Conservation (phyloP, 2,329 filamentous ascomycete species). For the Scleromitrula shiraiana region DNA sequence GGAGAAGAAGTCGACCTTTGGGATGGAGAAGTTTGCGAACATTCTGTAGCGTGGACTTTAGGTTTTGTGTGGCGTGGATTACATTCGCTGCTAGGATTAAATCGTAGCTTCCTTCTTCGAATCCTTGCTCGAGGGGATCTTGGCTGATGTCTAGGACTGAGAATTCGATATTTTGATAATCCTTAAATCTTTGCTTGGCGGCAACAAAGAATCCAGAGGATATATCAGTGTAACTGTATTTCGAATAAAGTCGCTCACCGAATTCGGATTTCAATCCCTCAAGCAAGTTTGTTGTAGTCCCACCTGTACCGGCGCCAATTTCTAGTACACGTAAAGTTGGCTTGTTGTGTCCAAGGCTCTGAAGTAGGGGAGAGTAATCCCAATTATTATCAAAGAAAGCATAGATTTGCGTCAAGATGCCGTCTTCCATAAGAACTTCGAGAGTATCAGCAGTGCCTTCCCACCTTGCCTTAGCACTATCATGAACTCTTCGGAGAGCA, state of each 20-base stretch:
- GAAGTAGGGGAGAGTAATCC: background rate
- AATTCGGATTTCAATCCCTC: conserved; percentile 7
- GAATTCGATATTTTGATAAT: conserved; percentile 16
- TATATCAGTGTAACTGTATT: background rate
- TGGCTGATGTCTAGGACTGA: conserved; percentile 28
- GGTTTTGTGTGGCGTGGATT: conserved; percentile 20
- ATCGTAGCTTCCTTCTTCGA: conserved; percentile 25
- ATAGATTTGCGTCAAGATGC: background rate
- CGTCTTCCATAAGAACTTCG: background rate
- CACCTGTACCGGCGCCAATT: conserved; percentile 18
- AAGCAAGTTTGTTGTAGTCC: conserved; percentile 15
- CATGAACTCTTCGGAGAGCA: background rate
- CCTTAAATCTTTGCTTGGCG: conserved; percentile 9
- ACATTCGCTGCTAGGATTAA: conserved; percentile 22
- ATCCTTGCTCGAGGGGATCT: conserved; percentile 29
- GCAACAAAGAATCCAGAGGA: conserved; percentile 32
- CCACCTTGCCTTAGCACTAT: background rate
- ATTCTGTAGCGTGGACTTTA: conserved; percentile 21
- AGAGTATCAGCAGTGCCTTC: background rate
- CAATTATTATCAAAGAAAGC: background rate
- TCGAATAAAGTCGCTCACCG: background rate
- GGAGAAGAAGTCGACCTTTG: conserved; percentile 24
- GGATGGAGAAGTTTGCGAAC: conserved; percentile 27
- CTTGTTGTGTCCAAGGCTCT: conserved; percentile 18
- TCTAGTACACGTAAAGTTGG: too few species aligned